Evolutionary conservation across 257 asterid genomes (phyloP), one percentile per base, ranked within the genome.

Genomic region (Capsicum pubescens): DNA sequence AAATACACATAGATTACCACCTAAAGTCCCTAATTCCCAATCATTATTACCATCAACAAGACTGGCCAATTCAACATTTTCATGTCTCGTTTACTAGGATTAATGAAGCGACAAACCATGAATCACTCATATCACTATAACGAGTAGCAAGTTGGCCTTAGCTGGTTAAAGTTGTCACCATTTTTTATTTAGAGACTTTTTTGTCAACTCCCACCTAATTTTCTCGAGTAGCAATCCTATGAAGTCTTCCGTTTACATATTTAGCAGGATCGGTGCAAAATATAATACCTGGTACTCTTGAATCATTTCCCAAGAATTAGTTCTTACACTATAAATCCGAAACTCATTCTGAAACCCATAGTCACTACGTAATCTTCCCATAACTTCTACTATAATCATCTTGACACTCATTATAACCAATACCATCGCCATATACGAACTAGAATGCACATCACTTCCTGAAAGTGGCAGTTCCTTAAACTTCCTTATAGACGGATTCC

Each of bases 361-460:
- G 26, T 70, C 16, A 70, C 36, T 44, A 17, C 42, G 56, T 6
- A 56, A 17, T 16, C 35, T 42, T 9, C 57, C 79, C 79, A 17
- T 4, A 42, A 44, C 57, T 44, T 70, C 0, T 44, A 70, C 79
- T 68, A 13, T 68, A 68, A 68, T 68, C 52, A 68, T 36, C 54
- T 70, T 70, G 57, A 44, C 36, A 70, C 9, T 44, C 36, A 70
- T 42, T 35, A 46, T 70, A 70, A 70, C 79, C 79, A 70, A 70
- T 2, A 70, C 36, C 79, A 44, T 70, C 17, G 57, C 55, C 36
- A 44, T 0, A 70, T 44, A 17, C 35, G 55, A 44, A 70, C 57
- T 44, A 44, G 3, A 8, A 70, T 70, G 5, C 57, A 14, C 35
- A 17, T 70, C 5, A 44, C 35, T 70, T 42, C 56, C 79, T 42